phyloP scores from a whole-genome alignment of 306 rosid genomes.

The Quercus parvula region DNA sequence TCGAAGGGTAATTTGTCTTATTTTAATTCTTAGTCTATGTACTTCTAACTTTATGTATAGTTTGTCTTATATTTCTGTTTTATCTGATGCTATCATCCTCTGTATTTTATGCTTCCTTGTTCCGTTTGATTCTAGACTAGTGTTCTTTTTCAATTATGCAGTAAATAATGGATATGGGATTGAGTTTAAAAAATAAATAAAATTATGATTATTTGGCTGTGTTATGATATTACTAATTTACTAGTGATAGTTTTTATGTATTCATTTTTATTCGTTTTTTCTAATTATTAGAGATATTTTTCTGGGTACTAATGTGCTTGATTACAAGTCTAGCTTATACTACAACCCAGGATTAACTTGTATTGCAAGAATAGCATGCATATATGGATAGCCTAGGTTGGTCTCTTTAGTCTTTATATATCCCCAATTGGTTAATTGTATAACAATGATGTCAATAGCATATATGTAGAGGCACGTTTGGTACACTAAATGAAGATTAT shows the following conservation, averaged over 20 bases:
- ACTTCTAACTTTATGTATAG: not conserved
- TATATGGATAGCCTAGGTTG: no score
- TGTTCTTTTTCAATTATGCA: not conserved
- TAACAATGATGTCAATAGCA: no score
- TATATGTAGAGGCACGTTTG: no score
- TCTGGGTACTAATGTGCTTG: no score
- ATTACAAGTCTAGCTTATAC: no score
- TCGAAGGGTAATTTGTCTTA: constrained; percentile 59
- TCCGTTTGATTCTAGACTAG: not conserved
- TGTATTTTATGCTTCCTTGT: not conserved
- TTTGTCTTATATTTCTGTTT: not conserved
- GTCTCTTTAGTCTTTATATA: no score
- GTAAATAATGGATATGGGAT: not conserved
- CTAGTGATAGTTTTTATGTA: not conserved
- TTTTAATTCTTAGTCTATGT: not conserved
- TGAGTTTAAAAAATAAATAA: no score
- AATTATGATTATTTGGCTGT: not conserved
- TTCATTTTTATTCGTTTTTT: not conserved
- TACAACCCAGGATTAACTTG: no score
- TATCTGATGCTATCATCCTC: not conserved
- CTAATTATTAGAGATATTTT: no score
- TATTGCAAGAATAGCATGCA: no score
- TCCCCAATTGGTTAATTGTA: no score
- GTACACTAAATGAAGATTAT: no score
- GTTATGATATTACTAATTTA: not conserved